These are phyloP conservation scores for Pseudonitzschia pungens DNA, from an alignment of 108 stramenopile species.

Conservation along the genomic window DNA sequence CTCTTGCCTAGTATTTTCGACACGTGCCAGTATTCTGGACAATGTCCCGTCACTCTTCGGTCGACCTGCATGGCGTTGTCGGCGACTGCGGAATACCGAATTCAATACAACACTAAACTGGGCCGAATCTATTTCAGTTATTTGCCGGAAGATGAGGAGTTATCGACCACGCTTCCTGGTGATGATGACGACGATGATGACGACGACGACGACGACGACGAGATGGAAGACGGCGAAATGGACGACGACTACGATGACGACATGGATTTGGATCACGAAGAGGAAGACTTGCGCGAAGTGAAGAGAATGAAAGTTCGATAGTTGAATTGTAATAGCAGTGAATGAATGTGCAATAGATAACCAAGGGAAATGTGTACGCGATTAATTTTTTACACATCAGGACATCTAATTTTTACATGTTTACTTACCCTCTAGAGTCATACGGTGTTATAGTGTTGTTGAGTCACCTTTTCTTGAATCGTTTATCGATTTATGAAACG, in stretches of 20 bases:
- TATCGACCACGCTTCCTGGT: conserved; percentile 39
- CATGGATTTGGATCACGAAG: conserved; percentile 37
- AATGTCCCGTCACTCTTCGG: conserved; percentile 59
- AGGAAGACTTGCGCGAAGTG: conserved; percentile 42
- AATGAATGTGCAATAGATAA: not conserved
- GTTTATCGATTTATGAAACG: no score
- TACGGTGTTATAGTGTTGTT: not conserved
- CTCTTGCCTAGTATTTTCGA: conserved; percentile 52
- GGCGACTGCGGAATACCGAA: conserved; percentile 61
- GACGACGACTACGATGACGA: conserved; percentile 21
- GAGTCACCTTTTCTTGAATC: no score
- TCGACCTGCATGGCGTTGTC: conserved; percentile 54
- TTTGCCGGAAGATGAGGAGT: conserved; percentile 49
- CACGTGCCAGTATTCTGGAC: conserved; percentile 53
- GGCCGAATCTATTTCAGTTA: conserved; percentile 71
- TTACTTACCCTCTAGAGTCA: not conserved
- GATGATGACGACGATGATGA: conserved; percentile 39
- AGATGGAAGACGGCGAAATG: conserved; percentile 29
- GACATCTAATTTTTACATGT: not conserved
- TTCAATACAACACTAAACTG: conserved; percentile 57
- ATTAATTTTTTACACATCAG: not conserved
- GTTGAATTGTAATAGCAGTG: not conserved
- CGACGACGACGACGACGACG: conserved; percentile 33
- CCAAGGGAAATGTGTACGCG: not conserved
- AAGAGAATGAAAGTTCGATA: conserved; percentile 28